Conservation (phyloP, 202 grass and related monocot genomes). For the Setaria italica region DNA sequence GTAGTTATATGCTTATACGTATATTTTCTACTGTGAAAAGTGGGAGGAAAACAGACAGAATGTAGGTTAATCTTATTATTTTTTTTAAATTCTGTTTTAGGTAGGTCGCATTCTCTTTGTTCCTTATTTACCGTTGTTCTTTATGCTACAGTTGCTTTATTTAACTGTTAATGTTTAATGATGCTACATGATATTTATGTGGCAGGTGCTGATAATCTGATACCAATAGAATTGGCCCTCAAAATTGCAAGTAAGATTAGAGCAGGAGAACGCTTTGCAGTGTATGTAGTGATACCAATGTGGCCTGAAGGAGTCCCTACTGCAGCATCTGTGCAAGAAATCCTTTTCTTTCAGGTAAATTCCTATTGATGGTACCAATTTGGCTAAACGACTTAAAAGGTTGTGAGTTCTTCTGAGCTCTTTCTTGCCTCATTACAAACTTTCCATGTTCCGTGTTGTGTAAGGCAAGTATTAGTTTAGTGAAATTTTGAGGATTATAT, state of each 20-base stretch:
- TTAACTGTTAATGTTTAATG: conserved; percentile 31
- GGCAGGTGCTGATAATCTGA: conserved; percentile 91
- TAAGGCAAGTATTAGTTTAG: not conserved
- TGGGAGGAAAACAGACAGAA: not conserved
- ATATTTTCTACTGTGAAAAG: conserved; percentile 29
- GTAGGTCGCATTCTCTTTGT: conserved; percentile 18
- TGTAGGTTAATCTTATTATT: not conserved
- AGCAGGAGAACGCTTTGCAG: conserved; percentile 75
- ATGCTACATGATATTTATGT: conserved; percentile 25
- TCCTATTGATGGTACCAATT: conserved; percentile 9
- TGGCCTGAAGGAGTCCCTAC: conserved; percentile 98
- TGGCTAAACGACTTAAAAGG: not conserved
- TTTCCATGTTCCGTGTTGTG: conserved; percentile 23
- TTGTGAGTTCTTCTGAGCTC: conserved; percentile 18
- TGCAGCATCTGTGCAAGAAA: conserved; percentile 81
- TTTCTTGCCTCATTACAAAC: not conserved
- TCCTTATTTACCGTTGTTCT: conserved; percentile 4
- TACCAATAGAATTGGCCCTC: conserved; percentile 95
- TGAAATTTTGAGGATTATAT: conserved; percentile 11
- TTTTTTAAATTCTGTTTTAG: conserved; percentile 8
- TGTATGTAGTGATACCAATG: conserved; percentile 97
- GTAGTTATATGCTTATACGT: conserved; percentile 22
- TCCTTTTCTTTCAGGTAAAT: conserved; percentile 91
- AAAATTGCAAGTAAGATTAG: conserved; percentile 95
- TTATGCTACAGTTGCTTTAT: conserved; percentile 6